phyloP scores from a whole-genome alignment of 805 yeast species.

The Wickerhamiella kazuoi region DNA sequence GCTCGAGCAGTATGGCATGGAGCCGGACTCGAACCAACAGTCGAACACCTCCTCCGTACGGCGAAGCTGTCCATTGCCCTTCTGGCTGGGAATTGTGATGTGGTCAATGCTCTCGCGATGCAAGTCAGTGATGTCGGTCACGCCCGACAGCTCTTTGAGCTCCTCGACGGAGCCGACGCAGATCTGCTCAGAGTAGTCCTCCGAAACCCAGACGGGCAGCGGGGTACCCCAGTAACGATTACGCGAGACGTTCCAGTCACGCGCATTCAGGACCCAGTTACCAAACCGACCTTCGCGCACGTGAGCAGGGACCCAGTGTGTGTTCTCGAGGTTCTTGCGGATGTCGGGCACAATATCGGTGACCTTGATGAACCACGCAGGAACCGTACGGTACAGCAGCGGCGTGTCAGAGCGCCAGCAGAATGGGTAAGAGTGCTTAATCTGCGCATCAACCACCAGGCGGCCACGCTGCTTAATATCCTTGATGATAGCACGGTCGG shows the following conservation, averaged over 20 bases:
- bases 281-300: conserved; percentile 91
- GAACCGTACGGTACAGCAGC: conserved; percentile 84
- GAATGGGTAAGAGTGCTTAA: conserved; percentile 94
- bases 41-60: conserved; percentile 97
- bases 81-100: conserved; percentile 79
- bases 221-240: conserved; percentile 99
- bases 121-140: conserved; percentile 61
- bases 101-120: conserved; percentile 89
- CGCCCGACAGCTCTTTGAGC: conserved; percentile 71
- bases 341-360: conserved; percentile 75
- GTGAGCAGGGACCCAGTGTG: conserved; percentile 85
- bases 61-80: conserved; percentile 72
- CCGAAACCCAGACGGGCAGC: conserved; percentile 92
- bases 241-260: conserved; percentile 98
- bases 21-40: conserved; percentile 99
- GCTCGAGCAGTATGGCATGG: conserved; percentile 95
- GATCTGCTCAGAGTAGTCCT: conserved; percentile 79
- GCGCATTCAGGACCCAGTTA: conserved; percentile 96
- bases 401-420: conserved; percentile 99
- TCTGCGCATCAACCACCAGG: conserved; percentile 58
- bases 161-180: conserved; percentile 86
- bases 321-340: conserved; percentile 65
- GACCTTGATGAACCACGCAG: conserved; percentile 95
- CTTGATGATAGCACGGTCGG: conserved; percentile 82
- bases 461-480: conserved; percentile 61